Evolutionary conservation across 768 basidiomycete genomes (phyloP).

Genomic region (Leccinellum luteum): DNA sequence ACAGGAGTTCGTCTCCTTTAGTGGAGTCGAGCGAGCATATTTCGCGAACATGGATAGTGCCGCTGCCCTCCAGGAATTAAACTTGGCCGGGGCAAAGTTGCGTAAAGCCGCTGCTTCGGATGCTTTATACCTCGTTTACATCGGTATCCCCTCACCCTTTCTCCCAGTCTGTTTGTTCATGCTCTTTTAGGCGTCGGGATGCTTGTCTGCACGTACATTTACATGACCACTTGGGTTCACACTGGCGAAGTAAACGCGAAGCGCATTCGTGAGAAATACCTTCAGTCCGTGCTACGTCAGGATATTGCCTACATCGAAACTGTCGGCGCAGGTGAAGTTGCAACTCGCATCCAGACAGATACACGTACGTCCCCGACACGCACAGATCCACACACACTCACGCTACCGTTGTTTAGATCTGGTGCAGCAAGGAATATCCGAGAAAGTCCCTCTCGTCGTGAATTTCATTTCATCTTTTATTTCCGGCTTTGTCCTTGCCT

Average conservation of each 20-base stretch:
- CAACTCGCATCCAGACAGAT: conserved; percentile 90
- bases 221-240: conserved; percentile 69
- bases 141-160: conserved; percentile 46
- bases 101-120: conserved; percentile 49
- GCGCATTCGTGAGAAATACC: conserved; percentile 81
- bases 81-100: conserved; percentile 46
- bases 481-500: conserved; percentile 77
- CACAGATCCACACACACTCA: background rate
- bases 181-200: conserved; percentile 59
- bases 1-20: conserved; percentile 67
- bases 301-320: conserved; percentile 89
- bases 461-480: conserved; percentile 69
- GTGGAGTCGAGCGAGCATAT: conserved; percentile 9
- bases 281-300: conserved; percentile 78
- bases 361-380: conserved; percentile 55
- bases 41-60: conserved; percentile 27
- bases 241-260: conserved; percentile 84
- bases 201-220: conserved; percentile 68
- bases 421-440: conserved; percentile 87
- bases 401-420: conserved; percentile 48
- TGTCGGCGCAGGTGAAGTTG: conserved; percentile 89
- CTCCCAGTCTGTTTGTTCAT: background rate
- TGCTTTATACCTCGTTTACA: conserved; percentile 62
- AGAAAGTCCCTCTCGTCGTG: conserved; percentile 75
- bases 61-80: conserved; percentile 31